Percentiles rank a stretch among this genome's conserved stretches.
These are phyloP conservation scores for Geum urbanum DNA, from an alignment of 306 rosid species.

Conservation along the genomic window DNA sequence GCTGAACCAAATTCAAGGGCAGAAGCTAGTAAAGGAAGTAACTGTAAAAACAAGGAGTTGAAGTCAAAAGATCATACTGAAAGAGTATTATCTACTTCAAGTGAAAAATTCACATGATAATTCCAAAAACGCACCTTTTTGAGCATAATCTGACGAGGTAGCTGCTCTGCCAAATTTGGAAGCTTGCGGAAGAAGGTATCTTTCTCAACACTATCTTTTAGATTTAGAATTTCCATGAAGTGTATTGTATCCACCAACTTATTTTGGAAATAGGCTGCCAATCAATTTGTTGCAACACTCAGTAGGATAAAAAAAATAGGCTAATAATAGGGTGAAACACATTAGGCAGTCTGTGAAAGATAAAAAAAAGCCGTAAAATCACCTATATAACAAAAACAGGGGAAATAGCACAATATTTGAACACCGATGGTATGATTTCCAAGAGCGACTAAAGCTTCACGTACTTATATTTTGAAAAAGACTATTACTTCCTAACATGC, in stretches of 20 bases:
- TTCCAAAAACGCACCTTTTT: slow-evolving; percentile 52
- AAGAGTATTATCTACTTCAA: slow-evolving; percentile 13
- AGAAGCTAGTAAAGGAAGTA: slow-evolving; percentile 96
- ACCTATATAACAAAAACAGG: not conserved
- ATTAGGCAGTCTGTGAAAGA: not conserved
- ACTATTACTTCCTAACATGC: not conserved
- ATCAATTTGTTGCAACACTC: slow-evolving; percentile 26
- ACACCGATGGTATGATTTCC: not conserved
- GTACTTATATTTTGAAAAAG: not conserved
- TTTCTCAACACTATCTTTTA: slow-evolving; percentile 96
- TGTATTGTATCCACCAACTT: slow-evolving; percentile 96
- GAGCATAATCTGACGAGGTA: slow-evolving; percentile 90
- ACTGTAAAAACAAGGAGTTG: slow-evolving; percentile 55
- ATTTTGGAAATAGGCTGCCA: slow-evolving; percentile 93
- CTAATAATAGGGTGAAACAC: slow-evolving; percentile 2
- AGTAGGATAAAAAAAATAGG: not conserved
- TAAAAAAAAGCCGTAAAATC: not conserved
- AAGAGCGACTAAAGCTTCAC: not conserved
- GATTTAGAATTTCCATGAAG: slow-evolving; percentile 96
- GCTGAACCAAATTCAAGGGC: slow-evolving; percentile 99
- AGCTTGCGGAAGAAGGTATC: slow-evolving; percentile 99
- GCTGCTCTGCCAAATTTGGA: slow-evolving; percentile 95
- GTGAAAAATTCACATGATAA: slow-evolving; percentile 5
- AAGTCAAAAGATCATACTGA: slow-evolving; percentile 27
- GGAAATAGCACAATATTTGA: not conserved